Base-by-base conservation (phyloP, 495 filamentous ascomycete genomes). In the Cryomyces antarcticus region DNA sequence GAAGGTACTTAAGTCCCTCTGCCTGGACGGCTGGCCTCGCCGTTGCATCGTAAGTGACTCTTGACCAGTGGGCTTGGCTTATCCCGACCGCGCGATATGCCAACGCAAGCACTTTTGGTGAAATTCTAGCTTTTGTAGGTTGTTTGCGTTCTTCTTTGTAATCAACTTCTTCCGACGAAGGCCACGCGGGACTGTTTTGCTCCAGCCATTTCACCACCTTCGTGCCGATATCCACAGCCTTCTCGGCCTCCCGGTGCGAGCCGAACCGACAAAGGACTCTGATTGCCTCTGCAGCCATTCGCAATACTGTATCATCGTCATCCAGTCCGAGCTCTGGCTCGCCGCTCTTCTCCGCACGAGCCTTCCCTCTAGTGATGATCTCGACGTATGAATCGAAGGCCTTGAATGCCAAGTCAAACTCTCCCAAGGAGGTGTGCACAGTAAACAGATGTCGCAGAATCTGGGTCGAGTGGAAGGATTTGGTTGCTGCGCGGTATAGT, bases 401-500 rank as follows among this genome's bases (percentile, higher is more conserved):
- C 51, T 82, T 78, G 49, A 88, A 67, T 4, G 88, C 89, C 35
- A 95, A 65, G 43, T 84, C 73, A 49, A 93, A 93, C 43, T 97
- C 86, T 10, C 83, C 84, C 34, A 93, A 63, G 2, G 82, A 68
- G 3, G 80, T 65, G 59, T 96, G 89, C 5, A 93, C 78, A 10
- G 76, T 81, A 49, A 96, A 96, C 1, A 97, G 67, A 54, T 92
- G 77, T 42, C 88, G 68, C 29, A 97, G 62, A 41, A 96, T 76
- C 24, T 78, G 60, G 5, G 86, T 88, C 2, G 92, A 96, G 54
- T 96, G 89, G 51, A 85, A 97, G 0, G 85, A 92, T 59, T 87
- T 92, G 2, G 80, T 80, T 7, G 89, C 80, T 28, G 86, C 85
- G 13, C 80, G 74, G 51, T 93, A 93, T 7, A 95, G 64, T 28